Conservation (phyloP, 2,329 filamentous ascomycete species). For the Blumeria hordei region DNA sequence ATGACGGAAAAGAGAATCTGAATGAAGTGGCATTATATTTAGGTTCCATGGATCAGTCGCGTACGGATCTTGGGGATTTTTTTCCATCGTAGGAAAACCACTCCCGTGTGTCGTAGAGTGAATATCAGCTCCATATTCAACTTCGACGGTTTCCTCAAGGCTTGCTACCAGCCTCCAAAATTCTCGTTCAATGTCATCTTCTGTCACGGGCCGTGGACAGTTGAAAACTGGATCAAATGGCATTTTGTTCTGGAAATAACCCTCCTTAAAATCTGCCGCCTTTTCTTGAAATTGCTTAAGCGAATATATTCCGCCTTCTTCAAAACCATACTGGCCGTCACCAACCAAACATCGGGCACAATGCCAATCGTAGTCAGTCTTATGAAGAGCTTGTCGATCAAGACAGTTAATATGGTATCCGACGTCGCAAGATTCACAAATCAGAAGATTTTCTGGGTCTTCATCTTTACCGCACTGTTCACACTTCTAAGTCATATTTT, state of each 20-base stretch:
- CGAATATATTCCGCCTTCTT: conserved; percentile 89
- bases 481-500: conserved; percentile 36
- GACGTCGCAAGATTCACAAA: conserved; percentile 82
- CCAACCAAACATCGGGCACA: conserved; percentile 87
- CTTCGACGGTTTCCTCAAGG: conserved; percentile 84
- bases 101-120: conserved; percentile 96
- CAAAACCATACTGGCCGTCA: conserved; percentile 90
- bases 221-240: conserved; percentile 68
- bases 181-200: conserved; percentile 87
- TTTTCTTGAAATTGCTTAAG: conserved; percentile 91
- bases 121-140: conserved; percentile 94
- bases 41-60: conserved; percentile 88
- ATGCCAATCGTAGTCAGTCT: conserved; percentile 80
- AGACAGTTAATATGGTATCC: conserved; percentile 73
- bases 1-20: conserved; percentile 81
- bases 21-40: conserved; percentile 72
- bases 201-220: conserved; percentile 56
- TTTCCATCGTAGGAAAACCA: conserved; percentile 85
- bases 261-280: conserved; percentile 81
- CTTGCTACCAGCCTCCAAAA: conserved; percentile 93
- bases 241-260: conserved; percentile 79
- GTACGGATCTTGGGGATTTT: conserved; percentile 67
- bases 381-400: conserved; percentile 56
- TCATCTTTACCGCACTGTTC: conserved; percentile 68
- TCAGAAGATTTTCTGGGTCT: conserved; percentile 41